phyloP scores from a whole-genome alignment of 1,284 basidiomycete genomes.

The Pseudozyma pruni region DNA sequence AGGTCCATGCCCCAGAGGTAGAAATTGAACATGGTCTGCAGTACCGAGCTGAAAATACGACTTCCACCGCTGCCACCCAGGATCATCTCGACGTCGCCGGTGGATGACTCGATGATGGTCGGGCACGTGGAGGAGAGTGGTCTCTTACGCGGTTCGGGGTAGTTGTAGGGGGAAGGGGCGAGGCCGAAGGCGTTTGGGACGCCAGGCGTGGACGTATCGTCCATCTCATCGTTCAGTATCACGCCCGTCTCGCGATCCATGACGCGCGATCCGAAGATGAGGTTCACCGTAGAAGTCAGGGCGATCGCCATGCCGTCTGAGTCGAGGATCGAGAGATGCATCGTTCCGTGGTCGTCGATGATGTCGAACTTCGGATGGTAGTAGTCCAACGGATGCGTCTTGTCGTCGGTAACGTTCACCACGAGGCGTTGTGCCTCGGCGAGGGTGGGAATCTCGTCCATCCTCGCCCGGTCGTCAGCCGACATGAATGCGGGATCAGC shows the following conservation, averaged over 20 bases:
- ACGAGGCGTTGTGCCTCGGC: conserved; percentile 58
- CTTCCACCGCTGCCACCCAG: conserved; percentile 69
- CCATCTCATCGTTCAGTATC: conserved; percentile 69
- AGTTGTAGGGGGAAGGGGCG: conserved; percentile 67
- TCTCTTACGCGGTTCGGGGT: conserved; percentile 67
- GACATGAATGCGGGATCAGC: conserved; percentile 69
- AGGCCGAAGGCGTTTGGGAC: conserved; percentile 69
- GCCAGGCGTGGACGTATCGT: conserved; percentile 69
- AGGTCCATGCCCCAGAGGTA: conserved; percentile 83
- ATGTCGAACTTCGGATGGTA: conserved; percentile 68
- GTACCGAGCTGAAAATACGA: conserved; percentile 76
- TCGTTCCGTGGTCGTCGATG: conserved; percentile 68
- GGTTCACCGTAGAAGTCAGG: conserved; percentile 70
- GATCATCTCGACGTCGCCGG: conserved; percentile 67
- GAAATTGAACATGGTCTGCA: conserved; percentile 81
- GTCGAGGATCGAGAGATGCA: conserved; percentile 69
- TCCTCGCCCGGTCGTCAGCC: conserved; percentile 30
- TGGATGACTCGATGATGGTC: conserved; percentile 66
- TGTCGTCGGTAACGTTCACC: conserved; percentile 62
- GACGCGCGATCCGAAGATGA: conserved; percentile 67
- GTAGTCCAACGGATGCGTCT: conserved; percentile 58
- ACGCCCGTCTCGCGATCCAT: conserved; percentile 56
- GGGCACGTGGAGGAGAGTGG: conserved; percentile 69
- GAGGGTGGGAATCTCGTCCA: conserved; percentile 43
- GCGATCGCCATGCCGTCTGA: conserved; percentile 68